These are phyloP conservation scores for Triticum dicoccoides DNA, from an alignment of 176 grass and related monocot genomes.

Conservation along the genomic window DNA sequence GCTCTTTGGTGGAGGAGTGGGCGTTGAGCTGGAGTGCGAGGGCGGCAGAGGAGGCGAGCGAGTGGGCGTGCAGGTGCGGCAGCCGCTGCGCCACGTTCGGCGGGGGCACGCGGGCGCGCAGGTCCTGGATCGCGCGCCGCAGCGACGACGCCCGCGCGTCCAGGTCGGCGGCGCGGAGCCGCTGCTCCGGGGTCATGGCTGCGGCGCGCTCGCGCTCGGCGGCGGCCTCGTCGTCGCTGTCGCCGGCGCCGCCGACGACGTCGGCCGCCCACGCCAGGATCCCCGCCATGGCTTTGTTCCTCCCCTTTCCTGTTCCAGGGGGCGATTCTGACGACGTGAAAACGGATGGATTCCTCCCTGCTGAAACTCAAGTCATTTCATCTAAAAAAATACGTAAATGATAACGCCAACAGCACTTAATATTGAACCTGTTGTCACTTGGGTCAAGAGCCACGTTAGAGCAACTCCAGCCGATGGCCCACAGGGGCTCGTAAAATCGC, in stretches of 20 bases:
- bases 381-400: too few species aligned
- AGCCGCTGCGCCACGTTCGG: constrained; percentile 75
- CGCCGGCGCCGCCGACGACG: constrained; percentile 62
- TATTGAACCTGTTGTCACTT: too few species aligned
- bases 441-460: too few species aligned
- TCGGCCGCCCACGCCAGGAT: constrained; percentile 89
- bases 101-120: constrained; percentile 75
- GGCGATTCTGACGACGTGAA: not conserved
- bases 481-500: too few species aligned
- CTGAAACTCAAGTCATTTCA: not conserved
- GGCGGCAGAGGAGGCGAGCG: constrained; percentile 74
- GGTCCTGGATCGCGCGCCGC: constrained; percentile 74
- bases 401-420: too few species aligned
- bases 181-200: constrained; percentile 68
- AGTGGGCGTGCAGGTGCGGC: constrained; percentile 88
- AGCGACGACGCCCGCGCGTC: constrained; percentile 55
- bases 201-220: constrained; percentile 44
- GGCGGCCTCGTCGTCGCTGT: constrained; percentile 40
- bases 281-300: constrained; percentile 50
- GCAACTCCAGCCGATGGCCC: too few species aligned
- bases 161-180: constrained; percentile 60
- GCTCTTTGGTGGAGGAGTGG: constrained; percentile 79
- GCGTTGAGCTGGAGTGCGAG: constrained; percentile 83
- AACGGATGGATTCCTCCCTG: not conserved
- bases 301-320: not conserved